Evolutionary conservation across 805 yeast genomes (phyloP), one percentile per base, ranked within the genome.

Genomic region (Jamesozyma rosinii): DNA sequence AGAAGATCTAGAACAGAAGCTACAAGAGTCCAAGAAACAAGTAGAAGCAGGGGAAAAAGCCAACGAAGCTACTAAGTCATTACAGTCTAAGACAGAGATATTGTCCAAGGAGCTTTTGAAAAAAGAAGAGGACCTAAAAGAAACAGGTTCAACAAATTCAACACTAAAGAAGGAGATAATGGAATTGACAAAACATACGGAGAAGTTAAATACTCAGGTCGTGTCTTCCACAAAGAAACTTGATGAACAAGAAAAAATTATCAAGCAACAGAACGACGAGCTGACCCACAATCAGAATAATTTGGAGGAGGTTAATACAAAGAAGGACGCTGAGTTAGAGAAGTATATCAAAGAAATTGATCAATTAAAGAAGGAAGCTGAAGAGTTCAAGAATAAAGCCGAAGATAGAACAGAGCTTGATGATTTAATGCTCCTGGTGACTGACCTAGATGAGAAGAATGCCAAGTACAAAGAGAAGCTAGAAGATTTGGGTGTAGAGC

Each of bases 371-470:
- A 34, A 40, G 13, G 36, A 44, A 21, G 40, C 40, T 35, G 22
- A 43, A 17, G 45, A 51, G 18, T 42, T 40, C 36, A 44, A 48
- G 17, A 11, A 18, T 2, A 45, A 48, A 15, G 39, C 43, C 3
- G 48, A 49, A 5, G 55, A 53, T 30, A 46, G 48, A 40, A 41
- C 60, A 26, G 59, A 61, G 47, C 19, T 53, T 36, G 95, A 87
- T 52, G 95, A 85, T 48, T 61, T 87, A 53, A 74, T 87, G 78
- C 63, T 86, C 20, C 65, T 88, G 17, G 77, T 88, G 59, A 75
- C 83, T 17, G 95, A 85, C 37, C 65, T 86, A 51, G 95, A 87
- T 46, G 87, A 81, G 40, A 76, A 74, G 49, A 77, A 77, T 44
- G 66, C 70, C 26, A 69, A 69, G 48, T 80, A 84, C 58, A 81